Evolutionary conservation across 495 filamentous ascomycete species (phyloP).

Genomic region (Penicillium lagena): DNA sequence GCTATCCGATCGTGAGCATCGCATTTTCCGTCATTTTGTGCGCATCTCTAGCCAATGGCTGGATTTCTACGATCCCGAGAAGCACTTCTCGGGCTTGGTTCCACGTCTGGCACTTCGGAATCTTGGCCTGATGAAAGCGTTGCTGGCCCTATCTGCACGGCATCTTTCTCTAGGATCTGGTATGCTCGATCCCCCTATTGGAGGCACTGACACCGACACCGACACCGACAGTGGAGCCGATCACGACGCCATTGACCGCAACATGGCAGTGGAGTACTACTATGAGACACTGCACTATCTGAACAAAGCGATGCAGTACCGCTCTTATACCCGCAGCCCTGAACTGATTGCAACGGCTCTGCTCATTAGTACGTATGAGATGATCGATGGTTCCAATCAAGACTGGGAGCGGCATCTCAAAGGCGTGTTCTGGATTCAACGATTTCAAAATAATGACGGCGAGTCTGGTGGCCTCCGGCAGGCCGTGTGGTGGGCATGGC

Average conservation of each 20-base stretch:
- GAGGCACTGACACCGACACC: no score
- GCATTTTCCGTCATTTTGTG: conserved; percentile 19
- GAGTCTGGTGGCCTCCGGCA: conserved; percentile 20
- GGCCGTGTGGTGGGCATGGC: conserved; percentile 26
- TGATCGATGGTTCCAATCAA: conserved; percentile 21
- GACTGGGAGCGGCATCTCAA: conserved; percentile 24
- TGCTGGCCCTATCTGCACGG: conserved; percentile 17
- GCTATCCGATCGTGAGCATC: conserved; percentile 13
- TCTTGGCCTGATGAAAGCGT: conserved; percentile 20
- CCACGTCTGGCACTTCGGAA: conserved; percentile 21
- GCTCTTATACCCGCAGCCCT: conserved; percentile 11
- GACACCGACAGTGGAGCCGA: no score
- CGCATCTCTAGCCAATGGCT: conserved; percentile 12
- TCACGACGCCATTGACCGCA: background rate
- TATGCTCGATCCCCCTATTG: no score
- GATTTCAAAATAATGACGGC: conserved; percentile 18
- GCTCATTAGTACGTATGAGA: conserved; percentile 21
- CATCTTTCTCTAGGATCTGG: conserved; percentile 8
- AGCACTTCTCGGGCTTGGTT: conserved; percentile 14
- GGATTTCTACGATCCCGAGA: conserved; percentile 17
- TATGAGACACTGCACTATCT: conserved; percentile 22
- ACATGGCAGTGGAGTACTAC: conserved; percentile 15
- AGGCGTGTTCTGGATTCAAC: conserved; percentile 22
- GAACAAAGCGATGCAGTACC: conserved; percentile 19
- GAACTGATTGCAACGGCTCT: conserved; percentile 20